Evolutionary conservation across 768 basidiomycete species (phyloP).

Genomic region (Pleurotus sapidus): DNA sequence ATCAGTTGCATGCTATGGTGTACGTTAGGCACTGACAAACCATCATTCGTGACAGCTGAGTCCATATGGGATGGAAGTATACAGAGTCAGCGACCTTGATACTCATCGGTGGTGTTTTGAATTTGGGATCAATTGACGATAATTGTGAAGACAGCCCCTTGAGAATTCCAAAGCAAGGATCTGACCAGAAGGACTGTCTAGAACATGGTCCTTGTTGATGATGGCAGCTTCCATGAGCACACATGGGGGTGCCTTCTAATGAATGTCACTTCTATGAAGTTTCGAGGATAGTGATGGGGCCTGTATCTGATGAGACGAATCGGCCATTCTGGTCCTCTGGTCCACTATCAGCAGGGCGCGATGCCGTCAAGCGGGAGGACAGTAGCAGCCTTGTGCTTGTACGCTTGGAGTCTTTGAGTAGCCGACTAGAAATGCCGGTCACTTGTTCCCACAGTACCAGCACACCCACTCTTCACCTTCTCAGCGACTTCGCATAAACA

Average conservation of each 20-base stretch:
- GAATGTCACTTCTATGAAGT: no score
- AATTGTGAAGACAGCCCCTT: no score
- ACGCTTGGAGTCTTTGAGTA: background rate
- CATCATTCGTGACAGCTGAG: slow-evolving; percentile 2
- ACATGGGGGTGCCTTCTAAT: background rate
- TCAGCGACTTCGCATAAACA: no score
- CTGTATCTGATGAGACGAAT: background rate
- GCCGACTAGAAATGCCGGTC: slow-evolving; percentile 3
- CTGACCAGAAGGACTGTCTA: background rate
- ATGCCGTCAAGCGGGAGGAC: background rate
- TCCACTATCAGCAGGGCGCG: background rate
- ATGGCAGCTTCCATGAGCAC: background rate
- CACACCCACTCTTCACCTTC: no score
- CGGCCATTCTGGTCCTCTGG: background rate
- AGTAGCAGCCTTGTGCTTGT: no score
- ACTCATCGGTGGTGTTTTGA: background rate
- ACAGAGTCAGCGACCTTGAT: slow-evolving; percentile 3
- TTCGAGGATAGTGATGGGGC: background rate
- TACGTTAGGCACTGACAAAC: background rate
- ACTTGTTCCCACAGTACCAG: background rate
- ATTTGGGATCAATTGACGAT: background rate
- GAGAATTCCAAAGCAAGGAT: background rate
- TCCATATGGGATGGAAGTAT: slow-evolving; percentile 1
- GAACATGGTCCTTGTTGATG: no score
- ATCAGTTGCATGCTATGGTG: slow-evolving; percentile 1